These are phyloP conservation scores for Colletotrichum sp. DNA, from an alignment of 2,329 filamentous ascomycete species.

Conservation along the genomic window DNA sequence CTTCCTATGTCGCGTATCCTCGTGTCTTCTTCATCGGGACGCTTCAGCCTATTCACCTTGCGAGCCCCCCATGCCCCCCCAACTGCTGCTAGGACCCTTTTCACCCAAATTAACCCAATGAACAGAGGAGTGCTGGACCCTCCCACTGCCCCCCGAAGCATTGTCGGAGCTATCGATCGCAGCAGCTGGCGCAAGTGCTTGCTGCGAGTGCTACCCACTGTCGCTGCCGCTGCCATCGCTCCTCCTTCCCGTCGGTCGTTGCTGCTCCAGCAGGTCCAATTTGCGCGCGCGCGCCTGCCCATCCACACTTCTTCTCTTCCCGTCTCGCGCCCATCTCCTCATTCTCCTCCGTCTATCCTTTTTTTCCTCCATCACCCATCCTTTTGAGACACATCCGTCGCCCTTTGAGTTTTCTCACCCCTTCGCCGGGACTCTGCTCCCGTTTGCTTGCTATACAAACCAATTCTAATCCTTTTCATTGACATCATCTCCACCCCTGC, in stretches of 20 bases:
- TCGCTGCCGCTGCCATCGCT: neutral
- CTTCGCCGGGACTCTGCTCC: slow-evolving; percentile 1
- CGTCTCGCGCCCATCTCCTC: neutral
- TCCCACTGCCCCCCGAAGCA: slow-evolving; percentile 2
- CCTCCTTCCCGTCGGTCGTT: neutral
- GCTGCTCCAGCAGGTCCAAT: neutral
- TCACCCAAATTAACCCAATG: slow-evolving; percentile 16
- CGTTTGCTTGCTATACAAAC: neutral
- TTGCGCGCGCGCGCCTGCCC: slow-evolving; percentile 1
- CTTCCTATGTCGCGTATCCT: neutral
- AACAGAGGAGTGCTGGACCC: slow-evolving; percentile 14
- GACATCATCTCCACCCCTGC: neutral
- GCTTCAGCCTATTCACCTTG: neutral
- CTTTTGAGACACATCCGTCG: slow-evolving; percentile 5
- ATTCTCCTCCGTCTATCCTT: neutral
- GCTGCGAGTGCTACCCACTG: neutral
- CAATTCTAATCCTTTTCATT: slow-evolving; percentile 9
- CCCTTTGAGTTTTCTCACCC: neutral
- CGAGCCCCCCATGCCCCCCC: neutral
- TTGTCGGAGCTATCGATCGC: neutral
- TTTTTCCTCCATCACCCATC: neutral
- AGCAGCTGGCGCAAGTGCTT: neutral
- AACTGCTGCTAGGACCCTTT: neutral
- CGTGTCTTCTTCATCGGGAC: neutral
- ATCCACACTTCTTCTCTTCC: neutral